Conservation (phyloP, 306 rosid species). For the Cicer arietinum region DNA sequence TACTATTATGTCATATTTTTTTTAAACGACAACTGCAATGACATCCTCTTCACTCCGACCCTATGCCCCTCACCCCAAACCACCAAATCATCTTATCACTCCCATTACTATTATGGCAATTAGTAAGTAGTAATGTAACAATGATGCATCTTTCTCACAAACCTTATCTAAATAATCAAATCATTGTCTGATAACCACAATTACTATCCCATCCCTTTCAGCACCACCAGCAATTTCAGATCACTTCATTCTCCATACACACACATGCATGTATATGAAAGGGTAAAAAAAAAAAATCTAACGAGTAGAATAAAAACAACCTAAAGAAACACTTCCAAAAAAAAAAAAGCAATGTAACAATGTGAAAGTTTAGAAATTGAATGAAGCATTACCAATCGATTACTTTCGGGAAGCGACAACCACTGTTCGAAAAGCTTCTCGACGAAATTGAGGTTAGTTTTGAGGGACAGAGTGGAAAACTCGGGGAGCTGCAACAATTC, state of each 20-base stretch:
- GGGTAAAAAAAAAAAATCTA: not conserved
- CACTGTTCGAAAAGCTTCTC: constrained; percentile 89
- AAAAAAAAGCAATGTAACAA: constrained; percentile 32
- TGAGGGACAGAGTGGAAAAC: constrained; percentile 78
- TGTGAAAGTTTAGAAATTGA: constrained; percentile 17
- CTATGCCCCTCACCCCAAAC: not conserved
- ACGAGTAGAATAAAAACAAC: constrained; percentile 16
- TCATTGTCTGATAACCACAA: constrained; percentile 7
- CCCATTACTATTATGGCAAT: not conserved
- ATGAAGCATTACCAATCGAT: constrained; percentile 76
- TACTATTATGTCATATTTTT: not conserved
- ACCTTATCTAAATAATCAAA: constrained; percentile 20
- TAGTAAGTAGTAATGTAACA: constrained; percentile 13
- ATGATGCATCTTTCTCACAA: constrained; percentile 29
- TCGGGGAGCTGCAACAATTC: constrained; percentile 90
- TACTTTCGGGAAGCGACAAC: constrained; percentile 86
- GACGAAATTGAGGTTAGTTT: constrained; percentile 71
- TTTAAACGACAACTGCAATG: not conserved
- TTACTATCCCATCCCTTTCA: constrained; percentile 8
- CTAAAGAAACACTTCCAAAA: constrained; percentile 12
- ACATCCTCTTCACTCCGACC: not conserved
- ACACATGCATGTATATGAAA: not conserved
- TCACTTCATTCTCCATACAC: constrained; percentile 25
- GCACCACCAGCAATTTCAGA: not conserved
- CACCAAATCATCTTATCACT: constrained; percentile 4